A percentile compares a stretch with the other conserved stretches of the same genome.
phyloP scores from a whole-genome alignment of 345 rosid species.

The Syzygium grande region DNA sequence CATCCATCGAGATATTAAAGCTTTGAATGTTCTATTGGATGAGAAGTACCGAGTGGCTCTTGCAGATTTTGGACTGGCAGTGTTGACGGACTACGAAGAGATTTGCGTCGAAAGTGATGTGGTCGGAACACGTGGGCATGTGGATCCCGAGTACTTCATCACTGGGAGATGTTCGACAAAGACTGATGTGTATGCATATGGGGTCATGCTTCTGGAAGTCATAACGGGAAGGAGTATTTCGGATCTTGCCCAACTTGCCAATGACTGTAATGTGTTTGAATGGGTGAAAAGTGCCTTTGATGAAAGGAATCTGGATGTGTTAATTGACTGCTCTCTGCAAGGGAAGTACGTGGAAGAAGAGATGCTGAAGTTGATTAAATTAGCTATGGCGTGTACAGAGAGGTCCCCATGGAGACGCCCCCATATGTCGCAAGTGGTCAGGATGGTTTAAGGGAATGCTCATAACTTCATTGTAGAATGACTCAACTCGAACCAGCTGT shows the following conservation, averaged over 20 bases:
- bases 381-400: not conserved
- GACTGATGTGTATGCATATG: not conserved
- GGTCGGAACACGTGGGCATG: rapidly evolving
- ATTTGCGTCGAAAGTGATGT: not conserved
- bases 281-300: not conserved
- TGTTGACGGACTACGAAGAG: not conserved
- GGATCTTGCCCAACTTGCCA: not conserved
- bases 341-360: not conserved
- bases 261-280: not conserved
- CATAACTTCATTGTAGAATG: not conserved
- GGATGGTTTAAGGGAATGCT: not conserved
- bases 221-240: not conserved
- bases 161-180: not conserved
- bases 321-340: not conserved
- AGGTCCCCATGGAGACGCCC: not conserved
- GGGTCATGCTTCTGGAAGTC: not conserved
- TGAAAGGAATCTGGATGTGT: not conserved
- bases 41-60: not conserved
- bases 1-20: not conserved
- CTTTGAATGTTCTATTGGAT: not conserved
- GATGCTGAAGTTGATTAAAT: not conserved
- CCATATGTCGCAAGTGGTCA: not conserved
- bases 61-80: not conserved
- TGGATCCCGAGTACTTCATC: not conserved
- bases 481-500: not conserved